Evolutionary conservation across 2,329 filamentous ascomycete genomes (phyloP).

Genomic region (Plenodomus lindquistii): DNA sequence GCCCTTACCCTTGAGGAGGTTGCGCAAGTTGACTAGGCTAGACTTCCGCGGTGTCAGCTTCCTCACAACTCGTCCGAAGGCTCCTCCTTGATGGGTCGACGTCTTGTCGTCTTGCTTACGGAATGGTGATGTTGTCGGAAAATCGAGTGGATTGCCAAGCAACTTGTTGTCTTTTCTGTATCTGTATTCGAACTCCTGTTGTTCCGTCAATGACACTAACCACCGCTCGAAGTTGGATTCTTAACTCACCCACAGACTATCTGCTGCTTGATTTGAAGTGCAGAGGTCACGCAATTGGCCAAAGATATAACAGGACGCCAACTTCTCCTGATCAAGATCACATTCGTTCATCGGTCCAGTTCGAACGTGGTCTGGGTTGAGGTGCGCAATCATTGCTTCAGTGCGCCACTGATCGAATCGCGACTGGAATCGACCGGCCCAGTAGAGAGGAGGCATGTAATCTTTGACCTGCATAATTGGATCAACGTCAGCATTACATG

Average conservation of each 20-base stretch:
- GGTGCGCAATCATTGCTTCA: constrained; percentile 29
- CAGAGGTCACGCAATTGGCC: constrained; percentile 38
- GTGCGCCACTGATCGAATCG: constrained; percentile 41
- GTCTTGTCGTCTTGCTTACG: constrained; percentile 26
- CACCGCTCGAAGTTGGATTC: neutral
- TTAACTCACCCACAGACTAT: constrained; percentile 37
- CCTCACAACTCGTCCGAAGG: constrained; percentile 36
- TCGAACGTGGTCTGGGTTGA: constrained; percentile 14
- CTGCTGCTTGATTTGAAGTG: constrained; percentile 29
- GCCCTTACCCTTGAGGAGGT: constrained; percentile 38
- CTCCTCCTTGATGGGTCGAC: constrained; percentile 18
- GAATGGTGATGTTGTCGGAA: constrained; percentile 13
- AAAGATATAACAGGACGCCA: constrained; percentile 34
- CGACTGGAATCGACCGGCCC: constrained; percentile 41
- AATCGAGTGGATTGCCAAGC: constrained; percentile 19
- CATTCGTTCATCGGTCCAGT: constrained; percentile 25
- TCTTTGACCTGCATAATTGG: constrained; percentile 32
- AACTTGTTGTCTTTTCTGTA: constrained; percentile 37
- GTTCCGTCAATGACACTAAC: neutral
- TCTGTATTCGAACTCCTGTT: constrained; percentile 40
- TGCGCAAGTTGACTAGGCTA: constrained; percentile 40
- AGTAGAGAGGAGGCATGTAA: constrained; percentile 39
- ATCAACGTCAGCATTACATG: constrained; percentile 24
- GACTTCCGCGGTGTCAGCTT: constrained; percentile 41
- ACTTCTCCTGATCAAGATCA: constrained; percentile 29